Conservation (phyloP, 1,284 basidiomycete species). For the Malassezia brasiliensis region DNA sequence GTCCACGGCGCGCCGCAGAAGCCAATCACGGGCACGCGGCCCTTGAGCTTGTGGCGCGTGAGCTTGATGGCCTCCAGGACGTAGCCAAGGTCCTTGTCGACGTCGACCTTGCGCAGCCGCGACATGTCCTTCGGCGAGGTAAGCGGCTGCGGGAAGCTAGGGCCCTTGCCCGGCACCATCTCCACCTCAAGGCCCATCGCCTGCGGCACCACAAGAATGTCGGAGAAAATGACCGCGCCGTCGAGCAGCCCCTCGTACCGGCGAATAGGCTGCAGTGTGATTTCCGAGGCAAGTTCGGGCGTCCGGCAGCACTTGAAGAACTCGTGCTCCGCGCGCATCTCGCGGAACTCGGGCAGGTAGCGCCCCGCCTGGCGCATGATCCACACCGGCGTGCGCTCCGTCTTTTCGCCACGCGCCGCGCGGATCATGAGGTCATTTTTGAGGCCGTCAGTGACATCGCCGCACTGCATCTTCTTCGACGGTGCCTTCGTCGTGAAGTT, state of each 20-base stretch:
- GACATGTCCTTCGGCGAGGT: slow-evolving; percentile 36
- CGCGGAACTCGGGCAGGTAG: slow-evolving; percentile 62
- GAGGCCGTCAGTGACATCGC: slow-evolving; percentile 50
- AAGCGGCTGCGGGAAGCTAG: slow-evolving; percentile 43
- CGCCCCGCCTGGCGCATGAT: slow-evolving; percentile 97
- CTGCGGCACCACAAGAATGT: slow-evolving; percentile 47
- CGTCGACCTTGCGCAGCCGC: slow-evolving; percentile 43
- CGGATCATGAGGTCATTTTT: slow-evolving; percentile 82
- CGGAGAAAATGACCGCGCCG: slow-evolving; percentile 47
- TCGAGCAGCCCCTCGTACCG: slow-evolving; percentile 44
- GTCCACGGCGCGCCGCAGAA: slow-evolving; percentile 48
- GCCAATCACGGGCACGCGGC: slow-evolving; percentile 46
- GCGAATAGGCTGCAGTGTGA: slow-evolving; percentile 45
- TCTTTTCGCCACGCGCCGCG: slow-evolving; percentile 76
- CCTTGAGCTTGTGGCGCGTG: slow-evolving; percentile 39
- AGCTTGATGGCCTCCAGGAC: slow-evolving; percentile 43
- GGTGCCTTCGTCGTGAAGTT: slow-evolving; percentile 24
- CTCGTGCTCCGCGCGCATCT: slow-evolving; percentile 43
- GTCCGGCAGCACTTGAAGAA: slow-evolving; percentile 47
- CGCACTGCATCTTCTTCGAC: slow-evolving; percentile 15
- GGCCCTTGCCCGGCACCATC: slow-evolving; percentile 46
- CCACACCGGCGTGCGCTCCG: slow-evolving; percentile 90
- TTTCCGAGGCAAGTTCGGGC: slow-evolving; percentile 43
- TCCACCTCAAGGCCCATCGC: slow-evolving; percentile 47
- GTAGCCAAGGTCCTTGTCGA: slow-evolving; percentile 46